Evolutionary conservation across 208 protist genomes (phyloP).

Genomic region (Vickermania spadyakhi): DNA sequence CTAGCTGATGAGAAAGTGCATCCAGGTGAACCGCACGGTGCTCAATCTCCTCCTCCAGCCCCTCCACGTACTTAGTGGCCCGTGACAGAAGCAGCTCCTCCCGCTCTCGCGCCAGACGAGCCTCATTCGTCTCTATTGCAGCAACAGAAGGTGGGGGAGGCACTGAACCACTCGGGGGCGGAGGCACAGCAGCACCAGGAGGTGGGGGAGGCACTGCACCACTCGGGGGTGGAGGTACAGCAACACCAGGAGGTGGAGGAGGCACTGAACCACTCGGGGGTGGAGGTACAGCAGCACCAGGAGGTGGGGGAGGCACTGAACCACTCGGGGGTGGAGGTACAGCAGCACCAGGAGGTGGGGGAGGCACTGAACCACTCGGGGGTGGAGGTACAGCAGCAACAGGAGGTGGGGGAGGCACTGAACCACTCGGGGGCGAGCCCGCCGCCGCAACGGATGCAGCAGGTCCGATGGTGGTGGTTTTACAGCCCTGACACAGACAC

Average conservation of each 20-base stretch:
- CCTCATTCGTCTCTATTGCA: slow-evolving; percentile 5
- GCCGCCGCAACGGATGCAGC: slow-evolving; percentile 3
- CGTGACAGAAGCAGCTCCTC: slow-evolving; percentile 27
- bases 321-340: slow-evolving; percentile 8
- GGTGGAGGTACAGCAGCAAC: slow-evolving; percentile 1
- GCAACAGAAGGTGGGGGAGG: slow-evolving; percentile 7
- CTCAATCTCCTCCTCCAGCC: slow-evolving; percentile 42
- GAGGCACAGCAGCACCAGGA: slow-evolving; percentile 2
- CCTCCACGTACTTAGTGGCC: slow-evolving; percentile 41
- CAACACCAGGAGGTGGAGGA: slow-evolving; percentile 1
- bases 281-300: not conserved
- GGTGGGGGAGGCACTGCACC: slow-evolving; percentile 5
- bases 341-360: slow-evolving; percentile 1
- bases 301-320: slow-evolving; percentile 12
- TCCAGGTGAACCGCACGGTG: slow-evolving; percentile 35
- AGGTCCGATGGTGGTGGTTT: not conserved
- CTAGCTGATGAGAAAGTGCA: slow-evolving; percentile 28
- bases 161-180: slow-evolving; percentile 5
- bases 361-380: slow-evolving; percentile 1
- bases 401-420: slow-evolving; percentile 1
- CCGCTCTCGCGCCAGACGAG: not conserved
- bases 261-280: not conserved
- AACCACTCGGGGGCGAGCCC: slow-evolving; percentile 1
- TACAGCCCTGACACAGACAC: not conserved
- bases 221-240: slow-evolving; percentile 3